Evolutionary conservation across 148 eudicot species (phyloP).

Genomic region (Polygonum aviculare): DNA sequence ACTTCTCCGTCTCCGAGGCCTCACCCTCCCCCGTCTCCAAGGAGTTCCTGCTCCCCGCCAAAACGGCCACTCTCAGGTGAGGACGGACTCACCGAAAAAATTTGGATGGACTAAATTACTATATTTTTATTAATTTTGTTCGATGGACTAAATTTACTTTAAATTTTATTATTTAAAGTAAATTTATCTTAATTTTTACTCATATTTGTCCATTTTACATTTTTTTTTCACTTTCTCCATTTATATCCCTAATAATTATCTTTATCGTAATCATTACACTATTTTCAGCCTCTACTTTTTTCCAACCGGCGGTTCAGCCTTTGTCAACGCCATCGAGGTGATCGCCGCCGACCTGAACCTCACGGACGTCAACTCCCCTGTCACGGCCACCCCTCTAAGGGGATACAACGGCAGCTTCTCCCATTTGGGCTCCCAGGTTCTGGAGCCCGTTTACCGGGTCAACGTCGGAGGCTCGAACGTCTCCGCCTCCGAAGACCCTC

Average conservation of each 20-base stretch:
- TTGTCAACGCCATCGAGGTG: slow-evolving; percentile 39
- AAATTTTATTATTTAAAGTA: too few relatives aligned
- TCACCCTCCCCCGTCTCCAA: not conserved
- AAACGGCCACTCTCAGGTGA: not conserved
- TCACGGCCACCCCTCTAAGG: not conserved
- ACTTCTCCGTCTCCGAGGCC: not conserved
- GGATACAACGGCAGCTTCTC: not conserved
- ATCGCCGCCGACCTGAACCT: slow-evolving; percentile 14
- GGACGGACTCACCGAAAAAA: too few relatives aligned
- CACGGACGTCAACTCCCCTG: not conserved
- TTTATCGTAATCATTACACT: too few relatives aligned
- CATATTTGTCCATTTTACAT: too few relatives aligned
- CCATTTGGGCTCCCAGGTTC: not conserved
- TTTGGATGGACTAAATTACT: too few relatives aligned
- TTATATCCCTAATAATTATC: too few relatives aligned
- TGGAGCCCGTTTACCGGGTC: slow-evolving; percentile 3
- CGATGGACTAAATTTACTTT: too few relatives aligned
- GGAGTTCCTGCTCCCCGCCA: not conserved
- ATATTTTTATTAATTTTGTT: too few relatives aligned
- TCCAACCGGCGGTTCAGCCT: slow-evolving; percentile 23
- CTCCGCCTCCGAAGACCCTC: slow-evolving; percentile 15
- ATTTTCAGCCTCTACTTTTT: slow-evolving; percentile 18
- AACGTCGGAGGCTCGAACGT: slow-evolving; percentile 22
- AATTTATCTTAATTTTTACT: too few relatives aligned
- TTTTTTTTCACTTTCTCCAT: too few relatives aligned